phyloP scores from a whole-genome alignment of 2,329 filamentous ascomycete genomes.

The Talaromyces sp. region DNA sequence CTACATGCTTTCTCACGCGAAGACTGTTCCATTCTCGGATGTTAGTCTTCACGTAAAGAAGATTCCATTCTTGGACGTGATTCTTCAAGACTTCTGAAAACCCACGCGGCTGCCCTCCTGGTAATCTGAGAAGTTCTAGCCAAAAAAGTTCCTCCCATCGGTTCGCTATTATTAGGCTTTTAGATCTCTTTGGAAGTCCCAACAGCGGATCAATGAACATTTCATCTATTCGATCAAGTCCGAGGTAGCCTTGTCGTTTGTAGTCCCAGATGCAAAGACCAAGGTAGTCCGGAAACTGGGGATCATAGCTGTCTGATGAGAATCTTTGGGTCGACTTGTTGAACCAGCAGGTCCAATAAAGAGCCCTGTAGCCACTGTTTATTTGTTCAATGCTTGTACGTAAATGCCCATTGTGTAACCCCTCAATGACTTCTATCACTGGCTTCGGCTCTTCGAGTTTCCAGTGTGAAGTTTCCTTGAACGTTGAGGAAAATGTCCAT shows the following conservation, averaged over 20 bases:
- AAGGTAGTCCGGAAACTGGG: slow-evolving; percentile 5
- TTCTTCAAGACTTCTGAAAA: too few relatives aligned
- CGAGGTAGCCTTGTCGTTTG: not conserved
- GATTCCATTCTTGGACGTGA: too few relatives aligned
- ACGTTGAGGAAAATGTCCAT: not conserved
- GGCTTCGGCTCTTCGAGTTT: not conserved
- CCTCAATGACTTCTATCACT: not conserved
- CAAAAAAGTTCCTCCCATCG: not conserved
- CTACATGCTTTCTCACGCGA: too few relatives aligned
- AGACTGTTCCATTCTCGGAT: too few relatives aligned
- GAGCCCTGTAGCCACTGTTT: not conserved
- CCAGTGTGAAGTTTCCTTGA: not conserved
- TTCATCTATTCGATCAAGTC: not conserved
- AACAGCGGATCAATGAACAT: not conserved
- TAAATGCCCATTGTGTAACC: not conserved
- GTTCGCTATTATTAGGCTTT: not conserved
- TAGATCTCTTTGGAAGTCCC: not conserved
- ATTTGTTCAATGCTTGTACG: not conserved
- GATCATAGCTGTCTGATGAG: too few relatives aligned
- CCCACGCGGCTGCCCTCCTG: not conserved
- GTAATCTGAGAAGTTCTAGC: not conserved
- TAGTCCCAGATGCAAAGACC: slow-evolving; percentile 9
- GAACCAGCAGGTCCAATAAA: not conserved
- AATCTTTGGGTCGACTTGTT: too few relatives aligned
- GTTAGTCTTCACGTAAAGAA: too few relatives aligned